A percentile compares a stretch with the other conserved stretches of the same genome.
Conservation (phyloP, 2,329 filamentous ascomycete species). For the Penicillium hesseltinei region DNA sequence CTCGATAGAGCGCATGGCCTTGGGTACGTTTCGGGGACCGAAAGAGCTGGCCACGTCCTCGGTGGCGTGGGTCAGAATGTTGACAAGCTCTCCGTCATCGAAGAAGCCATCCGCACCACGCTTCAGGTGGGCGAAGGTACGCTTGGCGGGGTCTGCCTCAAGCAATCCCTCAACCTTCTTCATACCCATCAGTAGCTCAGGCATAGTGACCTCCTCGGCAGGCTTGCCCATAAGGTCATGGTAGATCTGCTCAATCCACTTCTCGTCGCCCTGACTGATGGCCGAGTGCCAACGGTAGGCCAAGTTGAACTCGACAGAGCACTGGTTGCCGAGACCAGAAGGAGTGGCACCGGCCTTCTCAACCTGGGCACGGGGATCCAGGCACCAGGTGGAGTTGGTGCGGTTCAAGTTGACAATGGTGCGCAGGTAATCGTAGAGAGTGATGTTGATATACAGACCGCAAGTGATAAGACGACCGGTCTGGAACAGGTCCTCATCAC, state of each 20-base stretch:
- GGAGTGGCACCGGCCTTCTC: conserved; percentile 61
- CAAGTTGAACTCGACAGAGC: conserved; percentile 85
- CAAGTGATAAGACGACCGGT: conserved; percentile 71
- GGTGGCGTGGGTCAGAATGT: conserved; percentile 65
- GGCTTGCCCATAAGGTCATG: conserved; percentile 61
- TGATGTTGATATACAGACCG: conserved; percentile 76
- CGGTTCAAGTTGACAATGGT: conserved; percentile 73
- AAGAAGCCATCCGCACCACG: conserved; percentile 67
- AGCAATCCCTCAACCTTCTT: conserved; percentile 61
- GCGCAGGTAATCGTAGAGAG: conserved; percentile 72
- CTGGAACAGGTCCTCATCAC: conserved; percentile 76
- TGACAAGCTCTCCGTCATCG: conserved; percentile 71
- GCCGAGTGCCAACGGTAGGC: conserved; percentile 86
- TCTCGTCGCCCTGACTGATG: conserved; percentile 71
- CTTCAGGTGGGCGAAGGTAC: conserved; percentile 65
- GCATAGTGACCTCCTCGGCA: conserved; percentile 54
- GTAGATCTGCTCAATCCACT: conserved; percentile 74
- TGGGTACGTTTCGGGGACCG: conserved; percentile 70
- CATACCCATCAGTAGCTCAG: conserved; percentile 63
- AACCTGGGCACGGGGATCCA: conserved; percentile 72
- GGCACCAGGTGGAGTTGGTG: conserved; percentile 73
- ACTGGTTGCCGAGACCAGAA: conserved; percentile 74
- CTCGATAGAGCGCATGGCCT: conserved; percentile 71
- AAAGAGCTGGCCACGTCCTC: conserved; percentile 68
- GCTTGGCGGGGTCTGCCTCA: conserved; percentile 64